Conservation (phyloP, 768 basidiomycete genomes). For the Neoboletus magnificus region DNA sequence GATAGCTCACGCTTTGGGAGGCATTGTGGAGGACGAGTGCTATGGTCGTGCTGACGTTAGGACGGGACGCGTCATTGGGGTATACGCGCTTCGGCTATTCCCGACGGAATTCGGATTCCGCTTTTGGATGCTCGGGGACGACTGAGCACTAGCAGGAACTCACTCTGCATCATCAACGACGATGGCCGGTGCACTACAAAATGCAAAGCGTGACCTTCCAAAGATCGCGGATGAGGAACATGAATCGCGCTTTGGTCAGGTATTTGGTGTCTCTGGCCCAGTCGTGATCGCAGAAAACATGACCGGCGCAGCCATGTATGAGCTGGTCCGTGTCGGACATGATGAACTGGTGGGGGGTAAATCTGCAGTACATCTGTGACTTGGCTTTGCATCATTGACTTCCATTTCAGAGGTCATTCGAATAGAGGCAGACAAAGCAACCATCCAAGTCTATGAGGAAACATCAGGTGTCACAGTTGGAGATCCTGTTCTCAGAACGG, state of each 20-base stretch:
- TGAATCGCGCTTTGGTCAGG: conserved; percentile 83
- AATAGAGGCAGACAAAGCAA: conserved; percentile 96
- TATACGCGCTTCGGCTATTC: conserved; percentile 25
- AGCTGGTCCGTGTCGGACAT: conserved; percentile 96
- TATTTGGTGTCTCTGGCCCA: conserved; percentile 95
- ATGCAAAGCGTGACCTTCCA: conserved; percentile 82
- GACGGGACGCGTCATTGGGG: conserved; percentile 36
- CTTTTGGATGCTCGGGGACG: conserved; percentile 22
- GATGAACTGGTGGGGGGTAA: conserved; percentile 96
- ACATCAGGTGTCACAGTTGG: conserved; percentile 99
- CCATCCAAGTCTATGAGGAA: conserved; percentile 99
- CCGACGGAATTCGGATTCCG: conserved; percentile 29
- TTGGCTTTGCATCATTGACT: conserved; percentile 10
- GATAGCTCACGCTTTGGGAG: conserved; percentile 86
- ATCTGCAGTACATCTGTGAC: conserved; percentile 15
- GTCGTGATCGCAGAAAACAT: conserved; percentile 97
- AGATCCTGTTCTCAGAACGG: conserved; percentile 95
- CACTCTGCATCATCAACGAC: conserved; percentile 16
- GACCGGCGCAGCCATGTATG: conserved; percentile 95
- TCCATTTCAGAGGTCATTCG: conserved; percentile 85
- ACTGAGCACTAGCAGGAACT: background rate
- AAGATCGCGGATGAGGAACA: conserved; percentile 90
- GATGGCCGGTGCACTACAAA: conserved; percentile 93
- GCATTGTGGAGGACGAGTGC: conserved; percentile 53
- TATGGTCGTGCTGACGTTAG: conserved; percentile 18